Conservation (phyloP, 352 stramenopile species). For the Pythium monospermum region DNA sequence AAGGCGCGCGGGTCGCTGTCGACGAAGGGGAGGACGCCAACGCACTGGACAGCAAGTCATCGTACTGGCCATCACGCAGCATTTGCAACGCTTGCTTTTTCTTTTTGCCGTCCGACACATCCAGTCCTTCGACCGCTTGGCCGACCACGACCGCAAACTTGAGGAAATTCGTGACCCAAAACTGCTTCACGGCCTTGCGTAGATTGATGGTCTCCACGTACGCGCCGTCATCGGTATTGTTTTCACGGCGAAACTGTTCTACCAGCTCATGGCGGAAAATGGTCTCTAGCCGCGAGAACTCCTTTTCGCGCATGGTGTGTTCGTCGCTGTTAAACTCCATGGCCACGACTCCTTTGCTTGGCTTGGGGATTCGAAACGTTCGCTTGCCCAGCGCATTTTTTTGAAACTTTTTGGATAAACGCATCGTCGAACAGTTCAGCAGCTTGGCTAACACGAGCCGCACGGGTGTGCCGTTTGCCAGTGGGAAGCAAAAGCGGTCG, state of each 20-base stretch:
- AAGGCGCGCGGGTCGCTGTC: conserved; percentile 20
- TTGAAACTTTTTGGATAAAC: conserved; percentile 87
- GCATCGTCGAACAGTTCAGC: conserved; percentile 88
- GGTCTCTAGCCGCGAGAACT: conserved; percentile 65
- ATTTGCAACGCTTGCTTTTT: conserved; percentile 73
- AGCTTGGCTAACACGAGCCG: conserved; percentile 78
- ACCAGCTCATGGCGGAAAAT: conserved; percentile 81
- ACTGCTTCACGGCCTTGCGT: conserved; percentile 74
- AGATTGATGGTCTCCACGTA: conserved; percentile 69
- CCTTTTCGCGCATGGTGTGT: conserved; percentile 59
- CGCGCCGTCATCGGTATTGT: conserved; percentile 75
- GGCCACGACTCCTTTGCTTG: conserved; percentile 48
- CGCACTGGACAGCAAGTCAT: conserved; percentile 55
- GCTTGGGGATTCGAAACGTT: conserved; percentile 78
- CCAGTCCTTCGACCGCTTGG: conserved; percentile 64
- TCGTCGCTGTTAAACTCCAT: conserved; percentile 68
- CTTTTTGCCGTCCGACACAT: conserved; percentile 81
- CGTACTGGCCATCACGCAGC: conserved; percentile 69
- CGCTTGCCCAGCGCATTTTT: conserved; percentile 84
- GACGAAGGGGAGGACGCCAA: conserved; percentile 28
- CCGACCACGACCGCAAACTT: conserved; percentile 76
- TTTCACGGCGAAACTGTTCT: conserved; percentile 76
- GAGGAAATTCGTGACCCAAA: conserved; percentile 82
- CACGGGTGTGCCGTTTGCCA: conserved; percentile 80
- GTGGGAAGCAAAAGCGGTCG: conserved; percentile 61